Evolutionary conservation across 139 green algal genomes (phyloP).

Genomic region (Micractinium conductrix): DNA sequence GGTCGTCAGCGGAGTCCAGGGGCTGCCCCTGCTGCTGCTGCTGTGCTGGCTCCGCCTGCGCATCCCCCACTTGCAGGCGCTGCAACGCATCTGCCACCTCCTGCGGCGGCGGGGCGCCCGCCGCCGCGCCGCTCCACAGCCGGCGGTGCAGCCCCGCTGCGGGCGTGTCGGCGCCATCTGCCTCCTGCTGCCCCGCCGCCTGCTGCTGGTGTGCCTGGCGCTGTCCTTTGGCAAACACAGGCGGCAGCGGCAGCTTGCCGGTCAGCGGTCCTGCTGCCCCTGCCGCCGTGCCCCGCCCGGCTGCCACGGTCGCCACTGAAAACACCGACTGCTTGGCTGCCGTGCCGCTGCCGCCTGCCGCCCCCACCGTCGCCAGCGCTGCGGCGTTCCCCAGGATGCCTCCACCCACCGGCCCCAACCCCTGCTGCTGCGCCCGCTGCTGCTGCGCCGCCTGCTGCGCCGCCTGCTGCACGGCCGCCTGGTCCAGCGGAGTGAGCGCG

Average conservation of each 20-base stretch:
- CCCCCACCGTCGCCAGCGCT: background rate
- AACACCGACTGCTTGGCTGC: background rate
- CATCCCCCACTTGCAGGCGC: too few relatives aligned
- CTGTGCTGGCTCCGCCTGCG: background rate
- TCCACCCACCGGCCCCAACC: background rate
- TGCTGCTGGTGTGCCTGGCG: background rate
- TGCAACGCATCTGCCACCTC: background rate
- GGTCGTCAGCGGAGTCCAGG: background rate
- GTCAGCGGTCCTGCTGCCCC: background rate
- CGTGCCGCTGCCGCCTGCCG: background rate
- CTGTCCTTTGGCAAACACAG: background rate
- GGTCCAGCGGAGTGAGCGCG: background rate
- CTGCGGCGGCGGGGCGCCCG: background rate
- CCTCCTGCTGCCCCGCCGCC: background rate
- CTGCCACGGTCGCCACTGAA: background rate
- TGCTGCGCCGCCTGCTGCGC: background rate
- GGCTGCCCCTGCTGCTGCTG: background rate
- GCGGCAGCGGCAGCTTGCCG: background rate
- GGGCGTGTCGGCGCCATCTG: background rate
- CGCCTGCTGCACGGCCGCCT: background rate
- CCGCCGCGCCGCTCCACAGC: constrained; percentile 22
- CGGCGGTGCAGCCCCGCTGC: background rate
- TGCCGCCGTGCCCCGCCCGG: background rate
- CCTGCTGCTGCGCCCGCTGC: background rate
- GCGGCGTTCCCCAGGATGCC: background rate